These are phyloP conservation scores for Cryptococcus maquisensis DNA, from an alignment of 1,284 basidiomycete genomes.

Conservation along the genomic window DNA sequence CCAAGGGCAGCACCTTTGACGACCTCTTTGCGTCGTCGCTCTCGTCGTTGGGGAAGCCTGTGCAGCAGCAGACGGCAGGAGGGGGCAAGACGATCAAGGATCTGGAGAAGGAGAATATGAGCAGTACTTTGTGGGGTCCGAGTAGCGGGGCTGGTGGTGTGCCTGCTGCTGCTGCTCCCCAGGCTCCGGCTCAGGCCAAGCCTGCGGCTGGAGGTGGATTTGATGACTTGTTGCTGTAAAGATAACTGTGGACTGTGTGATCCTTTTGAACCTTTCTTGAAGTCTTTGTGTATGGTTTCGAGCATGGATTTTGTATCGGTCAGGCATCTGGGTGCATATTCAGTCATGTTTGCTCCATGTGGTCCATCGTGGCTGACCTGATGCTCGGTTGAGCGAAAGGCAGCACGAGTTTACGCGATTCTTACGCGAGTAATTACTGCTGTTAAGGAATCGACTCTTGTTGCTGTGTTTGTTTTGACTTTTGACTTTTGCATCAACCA, in stretches of 20 bases:
- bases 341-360: too few relatives aligned
- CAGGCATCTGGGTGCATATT: too few relatives aligned
- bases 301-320: too few relatives aligned
- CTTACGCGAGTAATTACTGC: too few relatives aligned
- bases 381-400: too few relatives aligned
- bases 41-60: conserved; percentile 49
- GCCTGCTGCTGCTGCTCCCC: conserved; percentile 2
- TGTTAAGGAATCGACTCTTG: too few relatives aligned
- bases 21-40: conserved; percentile 86
- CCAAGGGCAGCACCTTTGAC: conserved; percentile 58
- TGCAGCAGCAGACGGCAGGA: conserved; percentile 14
- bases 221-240: conserved; percentile 26
- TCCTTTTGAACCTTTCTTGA: too few relatives aligned
- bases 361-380: too few relatives aligned
- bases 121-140: conserved; percentile 65
- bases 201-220: conserved; percentile 15
- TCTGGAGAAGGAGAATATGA: conserved; percentile 77
- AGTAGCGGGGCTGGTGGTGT: neutral
- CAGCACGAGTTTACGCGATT: too few relatives aligned
- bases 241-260: neutral
- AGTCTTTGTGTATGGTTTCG: too few relatives aligned
- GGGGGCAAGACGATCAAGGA: conserved; percentile 75
- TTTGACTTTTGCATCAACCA: too few relatives aligned
- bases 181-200: conserved; percentile 5
- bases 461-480: too few relatives aligned